phyloP scores from a whole-genome alignment of 2,329 filamentous ascomycete genomes.

The Triangularia verruculosa region DNA sequence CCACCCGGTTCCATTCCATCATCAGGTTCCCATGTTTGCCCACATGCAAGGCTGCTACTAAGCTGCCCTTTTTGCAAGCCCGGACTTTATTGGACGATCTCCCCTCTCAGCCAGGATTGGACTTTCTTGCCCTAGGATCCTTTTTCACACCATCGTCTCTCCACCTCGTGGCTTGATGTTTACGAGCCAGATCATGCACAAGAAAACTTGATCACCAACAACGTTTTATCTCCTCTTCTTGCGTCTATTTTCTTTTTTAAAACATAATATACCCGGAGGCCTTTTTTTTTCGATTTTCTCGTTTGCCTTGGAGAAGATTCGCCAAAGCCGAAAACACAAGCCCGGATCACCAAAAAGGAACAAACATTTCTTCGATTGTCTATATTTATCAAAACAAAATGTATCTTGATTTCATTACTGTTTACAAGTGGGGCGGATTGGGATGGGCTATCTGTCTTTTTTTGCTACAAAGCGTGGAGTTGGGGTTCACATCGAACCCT shows the following conservation, averaged over 20 bases:
- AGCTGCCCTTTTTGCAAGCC: not conserved
- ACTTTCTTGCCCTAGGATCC: conserved; percentile 1
- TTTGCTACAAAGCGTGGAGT: conserved; percentile 1
- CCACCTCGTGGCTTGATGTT: not conserved
- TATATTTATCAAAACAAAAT: not conserved
- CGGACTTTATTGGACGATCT: not conserved
- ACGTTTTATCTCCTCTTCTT: not conserved
- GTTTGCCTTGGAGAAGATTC: not conserved
- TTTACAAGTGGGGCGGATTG: not conserved
- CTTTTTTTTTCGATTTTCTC: not conserved
- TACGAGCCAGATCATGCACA: not conserved
- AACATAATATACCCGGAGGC: conserved; percentile 1
- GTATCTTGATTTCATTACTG: not conserved
- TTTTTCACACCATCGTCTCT: not conserved
- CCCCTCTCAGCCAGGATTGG: not conserved
- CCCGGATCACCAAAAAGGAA: conserved; percentile 1
- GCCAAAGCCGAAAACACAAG: not conserved
- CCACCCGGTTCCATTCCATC: conserved; percentile 50
- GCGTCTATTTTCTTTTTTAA: not conserved
- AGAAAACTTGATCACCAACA: not conserved
- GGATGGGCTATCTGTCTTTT: not conserved
- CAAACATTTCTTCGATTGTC: not conserved
- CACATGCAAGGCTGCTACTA: conserved; percentile 54
- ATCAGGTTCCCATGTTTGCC: conserved; percentile 50
- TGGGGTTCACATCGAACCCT: not conserved